Conservation (phyloP, 1,284 basidiomycete genomes). For the Tilletia horrida region DNA sequence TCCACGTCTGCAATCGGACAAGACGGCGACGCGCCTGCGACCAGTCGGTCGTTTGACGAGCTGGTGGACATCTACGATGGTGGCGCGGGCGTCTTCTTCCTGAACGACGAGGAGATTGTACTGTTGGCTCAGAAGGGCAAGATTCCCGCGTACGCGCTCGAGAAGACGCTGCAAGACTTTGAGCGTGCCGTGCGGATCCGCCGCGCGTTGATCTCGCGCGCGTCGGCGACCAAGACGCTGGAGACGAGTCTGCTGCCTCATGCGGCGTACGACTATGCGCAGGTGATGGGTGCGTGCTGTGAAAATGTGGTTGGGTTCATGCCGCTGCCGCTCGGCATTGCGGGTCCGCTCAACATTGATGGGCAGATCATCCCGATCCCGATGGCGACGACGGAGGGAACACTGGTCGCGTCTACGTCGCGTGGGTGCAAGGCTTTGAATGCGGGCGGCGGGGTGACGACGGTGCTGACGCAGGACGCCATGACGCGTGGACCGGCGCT, state of each 20-base stretch:
- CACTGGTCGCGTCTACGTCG: conserved; percentile 93
- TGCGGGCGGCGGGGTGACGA: conserved; percentile 88
- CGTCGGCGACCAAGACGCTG: conserved; percentile 77
- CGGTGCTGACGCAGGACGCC: conserved; percentile 85
- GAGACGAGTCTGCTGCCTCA: conserved; percentile 81
- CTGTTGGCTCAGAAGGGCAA: conserved; percentile 85
- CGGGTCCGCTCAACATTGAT: conserved; percentile 90
- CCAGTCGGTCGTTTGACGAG: conserved; percentile 64
- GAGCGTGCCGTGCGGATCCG: conserved; percentile 84
- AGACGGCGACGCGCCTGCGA: conserved; percentile 33
- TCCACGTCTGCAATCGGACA: conserved; percentile 30
- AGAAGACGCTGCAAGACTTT: conserved; percentile 83
- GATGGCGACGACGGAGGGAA: conserved; percentile 99
- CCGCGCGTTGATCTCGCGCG: conserved; percentile 84
- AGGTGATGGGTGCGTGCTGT: conserved; percentile 94
- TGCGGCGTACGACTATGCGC: conserved; percentile 84
- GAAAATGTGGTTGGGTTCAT: conserved; percentile 99
- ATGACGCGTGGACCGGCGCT: conserved; percentile 99
- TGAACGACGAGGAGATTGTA: conserved; percentile 91
- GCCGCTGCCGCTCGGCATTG: conserved; percentile 91
- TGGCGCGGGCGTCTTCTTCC: conserved; percentile 62
- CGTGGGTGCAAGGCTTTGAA: conserved; percentile 98
- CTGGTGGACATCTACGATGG: conserved; percentile 82
- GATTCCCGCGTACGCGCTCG: conserved; percentile 87
- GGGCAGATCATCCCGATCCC: conserved; percentile 82